Conservation (phyloP, 352 stramenopile genomes). For the Phytophthora fragariaefolia region DNA sequence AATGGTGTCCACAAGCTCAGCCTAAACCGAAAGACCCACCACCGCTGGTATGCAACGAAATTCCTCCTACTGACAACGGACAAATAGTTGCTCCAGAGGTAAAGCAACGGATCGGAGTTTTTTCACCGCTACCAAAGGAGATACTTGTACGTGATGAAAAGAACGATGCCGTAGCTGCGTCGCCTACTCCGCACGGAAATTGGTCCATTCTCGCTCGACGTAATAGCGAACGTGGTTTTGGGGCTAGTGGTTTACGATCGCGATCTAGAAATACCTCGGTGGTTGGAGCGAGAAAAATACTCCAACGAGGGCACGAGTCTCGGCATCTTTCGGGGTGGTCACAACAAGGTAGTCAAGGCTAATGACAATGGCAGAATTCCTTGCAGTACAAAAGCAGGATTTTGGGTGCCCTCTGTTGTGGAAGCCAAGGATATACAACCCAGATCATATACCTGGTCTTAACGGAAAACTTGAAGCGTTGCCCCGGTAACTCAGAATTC, state of each 20-base stretch:
- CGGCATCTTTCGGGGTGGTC: slow-evolving; percentile 21
- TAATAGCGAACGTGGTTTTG: slow-evolving; percentile 24
- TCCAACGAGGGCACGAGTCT: slow-evolving; percentile 28
- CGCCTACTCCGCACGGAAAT: slow-evolving; percentile 1
- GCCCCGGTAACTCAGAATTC: too few species aligned
- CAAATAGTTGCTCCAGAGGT: slow-evolving; percentile 54
- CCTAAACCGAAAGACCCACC: slow-evolving; percentile 58
- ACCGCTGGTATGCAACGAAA: slow-evolving; percentile 60
- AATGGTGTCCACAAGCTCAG: slow-evolving; percentile 58
- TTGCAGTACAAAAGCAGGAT: too few species aligned
- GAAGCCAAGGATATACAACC: too few species aligned
- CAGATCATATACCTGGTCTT: too few species aligned
- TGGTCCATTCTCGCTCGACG: slow-evolving; percentile 20
- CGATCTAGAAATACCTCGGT: slow-evolving; percentile 23
- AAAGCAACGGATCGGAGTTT: slow-evolving; percentile 54
- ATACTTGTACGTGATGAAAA: slow-evolving; percentile 53
- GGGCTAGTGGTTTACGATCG: slow-evolving; percentile 13
- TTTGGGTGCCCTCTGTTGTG: too few species aligned
- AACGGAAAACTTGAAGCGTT: too few species aligned
- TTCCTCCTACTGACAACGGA: slow-evolving; percentile 63
- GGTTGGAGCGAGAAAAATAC: slow-evolving; percentile 20
- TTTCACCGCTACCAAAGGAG: slow-evolving; percentile 57
- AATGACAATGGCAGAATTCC: too few species aligned
- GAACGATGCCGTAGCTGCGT: slow-evolving; percentile 22
- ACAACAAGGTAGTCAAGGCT: slow-evolving; percentile 3